Conservation (phyloP, 1,284 basidiomycete species). For the Trichosporon sp. region DNA sequence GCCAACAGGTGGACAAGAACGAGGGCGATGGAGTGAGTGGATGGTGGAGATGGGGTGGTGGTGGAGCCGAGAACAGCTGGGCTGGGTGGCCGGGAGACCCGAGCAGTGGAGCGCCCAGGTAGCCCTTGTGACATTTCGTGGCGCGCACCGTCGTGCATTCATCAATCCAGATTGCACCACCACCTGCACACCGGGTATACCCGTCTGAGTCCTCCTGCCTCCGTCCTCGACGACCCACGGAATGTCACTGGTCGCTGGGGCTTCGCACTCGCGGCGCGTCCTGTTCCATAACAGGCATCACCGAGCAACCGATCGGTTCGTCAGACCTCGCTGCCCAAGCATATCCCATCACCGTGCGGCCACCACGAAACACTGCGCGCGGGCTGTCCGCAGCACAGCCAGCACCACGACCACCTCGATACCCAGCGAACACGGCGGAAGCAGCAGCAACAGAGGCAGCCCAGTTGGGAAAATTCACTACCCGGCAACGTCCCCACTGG, state of each 20-base stretch:
- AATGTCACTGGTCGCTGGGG: slow-evolving; percentile 9
- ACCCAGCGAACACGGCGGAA: not conserved
- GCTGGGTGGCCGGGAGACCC: not conserved
- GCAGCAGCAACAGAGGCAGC: not conserved
- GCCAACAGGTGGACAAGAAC: not conserved
- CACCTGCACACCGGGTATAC: not conserved
- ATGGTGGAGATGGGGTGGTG: not conserved
- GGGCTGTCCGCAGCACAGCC: not conserved
- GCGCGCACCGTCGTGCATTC: not conserved
- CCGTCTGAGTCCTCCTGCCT: not conserved
- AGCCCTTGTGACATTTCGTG: slow-evolving; percentile 10
- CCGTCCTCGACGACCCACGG: not conserved
- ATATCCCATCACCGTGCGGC: not conserved
- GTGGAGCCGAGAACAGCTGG: not conserved
- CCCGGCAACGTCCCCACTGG: not conserved
- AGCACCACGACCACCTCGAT: not conserved
- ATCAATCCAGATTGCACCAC: not conserved
- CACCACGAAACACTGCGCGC: not conserved
- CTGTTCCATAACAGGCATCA: slow-evolving; percentile 1
- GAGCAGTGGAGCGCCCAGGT: slow-evolving; percentile 8
- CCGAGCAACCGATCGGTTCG: slow-evolving; percentile 4
- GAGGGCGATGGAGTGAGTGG: not conserved
- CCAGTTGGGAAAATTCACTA: slow-evolving; percentile 7
- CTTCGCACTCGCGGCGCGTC: slow-evolving; percentile 16
- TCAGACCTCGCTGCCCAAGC: not conserved